Evolutionary conservation across 176 grass and related monocot genomes (phyloP).

Genomic region (Phoenix dactylifera): DNA sequence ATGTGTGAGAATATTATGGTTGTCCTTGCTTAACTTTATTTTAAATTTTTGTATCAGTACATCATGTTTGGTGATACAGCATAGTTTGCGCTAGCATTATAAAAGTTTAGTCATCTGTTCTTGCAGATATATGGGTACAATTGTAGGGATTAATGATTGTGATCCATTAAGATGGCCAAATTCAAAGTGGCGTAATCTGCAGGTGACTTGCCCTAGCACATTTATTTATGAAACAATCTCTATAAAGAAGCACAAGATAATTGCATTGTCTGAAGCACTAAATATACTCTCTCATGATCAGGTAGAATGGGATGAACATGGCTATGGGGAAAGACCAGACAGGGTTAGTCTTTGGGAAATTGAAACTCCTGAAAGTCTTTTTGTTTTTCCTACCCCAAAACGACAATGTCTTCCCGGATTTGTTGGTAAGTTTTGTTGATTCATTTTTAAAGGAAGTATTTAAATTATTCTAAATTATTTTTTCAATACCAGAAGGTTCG

Average conservation of each 20-base stretch:
- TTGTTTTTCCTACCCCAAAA: slow-evolving; percentile 63
- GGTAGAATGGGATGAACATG: slow-evolving; percentile 96
- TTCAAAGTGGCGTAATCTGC: slow-evolving; percentile 94
- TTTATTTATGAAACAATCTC: slow-evolving; percentile 1
- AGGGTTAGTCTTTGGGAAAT: slow-evolving; percentile 88
- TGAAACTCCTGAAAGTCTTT: slow-evolving; percentile 69
- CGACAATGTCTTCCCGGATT: slow-evolving; percentile 67
- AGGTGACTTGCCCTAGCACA: slow-evolving; percentile 21
- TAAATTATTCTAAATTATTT: too few relatives aligned
- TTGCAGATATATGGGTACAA: slow-evolving; percentile 74
- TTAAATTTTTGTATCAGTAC: too few relatives aligned
- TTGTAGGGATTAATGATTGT: slow-evolving; percentile 61
- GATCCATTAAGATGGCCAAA: slow-evolving; percentile 92
- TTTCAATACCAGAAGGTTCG: too few relatives aligned
- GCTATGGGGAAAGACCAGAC: slow-evolving; percentile 82
- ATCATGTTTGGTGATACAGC: too few relatives aligned
- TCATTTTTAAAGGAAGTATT: too few relatives aligned
- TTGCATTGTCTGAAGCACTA: not conserved
- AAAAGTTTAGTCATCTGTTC: not conserved
- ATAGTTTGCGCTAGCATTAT: not conserved
- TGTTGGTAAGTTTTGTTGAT: slow-evolving; percentile 38
- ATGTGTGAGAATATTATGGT: too few relatives aligned
- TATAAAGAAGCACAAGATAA: not conserved
- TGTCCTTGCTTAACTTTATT: too few relatives aligned
- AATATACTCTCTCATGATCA: slow-evolving; percentile 15